Evolutionary conservation across 139 green algal species (phyloP), one percentile per base, ranked within the genome.

Genomic region (Pleodorina starrii): DNA sequence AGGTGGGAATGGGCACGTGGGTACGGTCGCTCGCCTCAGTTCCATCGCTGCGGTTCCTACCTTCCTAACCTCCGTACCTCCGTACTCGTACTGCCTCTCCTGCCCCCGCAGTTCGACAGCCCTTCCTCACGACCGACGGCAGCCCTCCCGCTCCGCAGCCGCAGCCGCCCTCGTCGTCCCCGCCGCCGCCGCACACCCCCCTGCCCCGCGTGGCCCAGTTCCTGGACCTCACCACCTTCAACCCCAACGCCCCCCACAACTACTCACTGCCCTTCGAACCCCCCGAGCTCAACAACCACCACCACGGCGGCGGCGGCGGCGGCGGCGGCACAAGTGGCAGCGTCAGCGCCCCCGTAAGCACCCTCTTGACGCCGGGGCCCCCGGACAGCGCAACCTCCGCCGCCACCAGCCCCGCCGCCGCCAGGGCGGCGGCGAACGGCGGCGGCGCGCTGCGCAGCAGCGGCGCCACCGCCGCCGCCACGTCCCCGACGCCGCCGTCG

Each of bases 171-270:
- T 11, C 17, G 60, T 12, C 48, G 48, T 12, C 23, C 48, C 48
- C 48, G 48, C 48, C 48, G 11, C 12, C 48, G 11, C 48, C 48
- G 48, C 48, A 57, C 48, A 35, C 10, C 68, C 36, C 68, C 1
- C 68, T 76, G 35, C 29, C 36, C 10, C 68, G 68, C 1, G 68
- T 76, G 21, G 32, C 68, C 19, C 68, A 76, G 32, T 40, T 48
- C 68, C 32, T 76, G 68, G 68, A 76, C 68, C 68, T 76, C 68
- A 76, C 68, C 32, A 76, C 68, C 68, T 46, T 48, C 63, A 73
- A 73, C 63, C 63, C 63, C 21, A 73, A 73, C 63, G 63, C 63
- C 27, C 27, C 63, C 63, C 63, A 73, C 63, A 19, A 73, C 32
- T 73, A 73, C 63, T 32, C 63, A 6, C 21, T 73, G 63, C 63